Conservation (phyloP, 768 basidiomycete genomes). For the Russula compacta region DNA sequence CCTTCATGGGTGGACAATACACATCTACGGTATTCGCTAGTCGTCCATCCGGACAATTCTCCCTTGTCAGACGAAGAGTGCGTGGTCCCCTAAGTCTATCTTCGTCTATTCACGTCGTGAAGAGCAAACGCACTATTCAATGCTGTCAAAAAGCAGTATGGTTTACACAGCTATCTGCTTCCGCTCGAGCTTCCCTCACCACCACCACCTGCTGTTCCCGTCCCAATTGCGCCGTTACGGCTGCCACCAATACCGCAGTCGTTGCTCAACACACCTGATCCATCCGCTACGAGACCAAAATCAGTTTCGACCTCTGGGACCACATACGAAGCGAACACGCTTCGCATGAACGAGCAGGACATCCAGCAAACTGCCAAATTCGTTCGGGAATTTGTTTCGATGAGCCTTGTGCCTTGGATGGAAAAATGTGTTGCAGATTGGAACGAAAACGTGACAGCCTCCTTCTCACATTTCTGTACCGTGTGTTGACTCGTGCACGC, state of each 20-base stretch:
- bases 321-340: constrained; percentile 20
- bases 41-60: constrained; percentile 65
- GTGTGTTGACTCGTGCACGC: not conserved
- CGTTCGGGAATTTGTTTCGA: constrained; percentile 78
- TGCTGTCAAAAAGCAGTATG: constrained; percentile 82
- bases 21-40: constrained; percentile 62
- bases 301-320: constrained; percentile 26
- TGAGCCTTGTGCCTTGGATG: constrained; percentile 94
- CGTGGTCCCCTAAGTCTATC: constrained; percentile 25
- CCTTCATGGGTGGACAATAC: constrained; percentile 77
- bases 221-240: constrained; percentile 57
- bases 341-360: constrained; percentile 60
- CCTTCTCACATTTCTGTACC: constrained; percentile 1
- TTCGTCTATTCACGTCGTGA: constrained; percentile 9
- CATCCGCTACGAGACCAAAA: constrained; percentile 8
- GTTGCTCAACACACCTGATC: constrained; percentile 21
- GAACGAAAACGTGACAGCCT: constrained; percentile 66
- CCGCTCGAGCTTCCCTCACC: constrained; percentile 51
- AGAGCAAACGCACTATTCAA: constrained; percentile 77
- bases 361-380: constrained; percentile 69
- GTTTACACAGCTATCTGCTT: constrained; percentile 67
- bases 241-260: constrained; percentile 42
- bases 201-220: constrained; percentile 56
- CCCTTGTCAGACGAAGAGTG: constrained; percentile 73
- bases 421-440: constrained; percentile 88